Percentiles rank a stretch among this genome's conserved stretches.
phyloP scores from a whole-genome alignment of 2,329 filamentous ascomycete species.

The Talaromyces amestolkiae region DNA sequence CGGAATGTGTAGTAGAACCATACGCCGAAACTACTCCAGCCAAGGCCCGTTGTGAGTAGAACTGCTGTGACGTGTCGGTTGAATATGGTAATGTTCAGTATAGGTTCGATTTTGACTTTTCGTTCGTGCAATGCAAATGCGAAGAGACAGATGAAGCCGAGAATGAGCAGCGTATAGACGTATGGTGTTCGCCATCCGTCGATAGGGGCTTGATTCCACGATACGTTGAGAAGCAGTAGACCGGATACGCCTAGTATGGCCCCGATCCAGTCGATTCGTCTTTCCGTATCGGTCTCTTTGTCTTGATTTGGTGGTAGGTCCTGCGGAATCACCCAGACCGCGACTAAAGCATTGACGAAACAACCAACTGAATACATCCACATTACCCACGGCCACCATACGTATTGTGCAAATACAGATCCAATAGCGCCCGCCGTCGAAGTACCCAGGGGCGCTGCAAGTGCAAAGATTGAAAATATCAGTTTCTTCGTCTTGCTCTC shows the following conservation, averaged over 20 bases:
- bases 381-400: slow-evolving; percentile 55
- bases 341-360: slow-evolving; percentile 37
- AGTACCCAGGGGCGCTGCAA: slow-evolving; percentile 39
- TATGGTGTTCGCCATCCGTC: slow-evolving; percentile 48
- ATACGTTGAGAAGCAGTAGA: slow-evolving; percentile 53
- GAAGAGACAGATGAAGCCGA: slow-evolving; percentile 44
- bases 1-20: slow-evolving; percentile 44
- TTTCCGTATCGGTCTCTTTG: neutral
- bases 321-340: neutral
- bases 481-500: slow-evolving; percentile 42
- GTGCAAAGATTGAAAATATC: slow-evolving; percentile 47
- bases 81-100: slow-evolving; percentile 8
- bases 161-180: slow-evolving; percentile 44
- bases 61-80: slow-evolving; percentile 33
- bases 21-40: slow-evolving; percentile 44
- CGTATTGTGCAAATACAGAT: slow-evolving; percentile 37
- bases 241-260: slow-evolving; percentile 44
- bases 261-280: neutral
- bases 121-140: slow-evolving; percentile 13
- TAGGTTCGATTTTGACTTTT: slow-evolving; percentile 2
- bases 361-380: slow-evolving; percentile 41
- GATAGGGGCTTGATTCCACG: slow-evolving; percentile 52
- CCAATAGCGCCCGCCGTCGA: slow-evolving; percentile 39
- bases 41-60: slow-evolving; percentile 40
- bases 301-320: neutral